Conservation (phyloP, 768 basidiomycete species). For the Kwoniella dendrophila region DNA sequence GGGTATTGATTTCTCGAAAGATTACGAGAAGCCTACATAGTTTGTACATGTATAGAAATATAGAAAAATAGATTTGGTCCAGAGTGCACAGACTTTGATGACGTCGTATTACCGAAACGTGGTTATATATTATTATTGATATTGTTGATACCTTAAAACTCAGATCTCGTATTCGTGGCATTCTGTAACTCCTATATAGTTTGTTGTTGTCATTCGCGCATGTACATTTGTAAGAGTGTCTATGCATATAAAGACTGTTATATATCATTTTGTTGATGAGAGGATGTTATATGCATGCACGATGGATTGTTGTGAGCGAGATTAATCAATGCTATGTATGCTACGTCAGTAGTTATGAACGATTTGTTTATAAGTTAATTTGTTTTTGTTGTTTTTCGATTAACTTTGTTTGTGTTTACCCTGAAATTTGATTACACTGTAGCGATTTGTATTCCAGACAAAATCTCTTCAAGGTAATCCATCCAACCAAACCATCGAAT, state of each 20-base stretch:
- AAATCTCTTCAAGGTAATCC: neutral
- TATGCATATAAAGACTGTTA: too few relatives aligned
- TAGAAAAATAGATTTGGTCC: too few relatives aligned
- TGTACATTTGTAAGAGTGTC: too few relatives aligned
- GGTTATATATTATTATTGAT: constrained; percentile 1
- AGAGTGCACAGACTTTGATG: neutral
- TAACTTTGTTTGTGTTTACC: neutral
- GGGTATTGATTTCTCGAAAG: constrained; percentile 42
- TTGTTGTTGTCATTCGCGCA: too few relatives aligned
- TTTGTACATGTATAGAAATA: neutral
- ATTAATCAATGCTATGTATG: neutral
- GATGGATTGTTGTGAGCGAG: too few relatives aligned
- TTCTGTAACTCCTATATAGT: too few relatives aligned
- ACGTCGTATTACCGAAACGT: constrained; percentile 7
- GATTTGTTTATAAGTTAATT: constrained; percentile 7
- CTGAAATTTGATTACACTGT: constrained; percentile 5
- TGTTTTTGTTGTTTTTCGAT: constrained; percentile 9
- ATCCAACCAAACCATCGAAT: neutral
- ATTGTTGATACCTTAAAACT: constrained; percentile 11
- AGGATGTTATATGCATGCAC: too few relatives aligned
- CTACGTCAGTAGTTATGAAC: neutral
- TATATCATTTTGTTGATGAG: too few relatives aligned
- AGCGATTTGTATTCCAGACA: constrained; percentile 10
- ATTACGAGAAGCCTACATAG: constrained; percentile 29
- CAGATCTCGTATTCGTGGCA: too few relatives aligned